phyloP scores from a whole-genome alignment of 768 basidiomycete species.

The Suillus plorans region DNA sequence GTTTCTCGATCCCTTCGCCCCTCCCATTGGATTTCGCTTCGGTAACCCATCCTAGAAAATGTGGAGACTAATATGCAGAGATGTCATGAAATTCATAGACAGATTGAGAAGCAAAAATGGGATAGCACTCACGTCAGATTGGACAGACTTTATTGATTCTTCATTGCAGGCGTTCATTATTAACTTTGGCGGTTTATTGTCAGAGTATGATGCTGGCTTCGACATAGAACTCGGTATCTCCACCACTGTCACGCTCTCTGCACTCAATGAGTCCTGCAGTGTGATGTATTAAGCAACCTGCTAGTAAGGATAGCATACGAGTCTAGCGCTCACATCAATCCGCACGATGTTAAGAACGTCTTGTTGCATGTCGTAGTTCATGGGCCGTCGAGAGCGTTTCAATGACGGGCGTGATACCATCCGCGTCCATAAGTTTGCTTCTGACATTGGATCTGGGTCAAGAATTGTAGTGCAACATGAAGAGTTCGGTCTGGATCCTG shows the following conservation, averaged over 20 bases:
- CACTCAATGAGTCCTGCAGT: background rate
- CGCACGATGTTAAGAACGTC: background rate
- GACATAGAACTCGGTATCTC: background rate
- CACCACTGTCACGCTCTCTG: conserved; percentile 3
- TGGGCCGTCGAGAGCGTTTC: background rate
- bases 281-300: background rate
- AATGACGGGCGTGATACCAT: conserved; percentile 2
- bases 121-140: background rate
- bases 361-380: background rate
- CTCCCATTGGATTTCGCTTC: background rate
- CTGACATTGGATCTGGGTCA: background rate
- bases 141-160: background rate
- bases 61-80: background rate
- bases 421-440: conserved; percentile 4
- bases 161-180: background rate
- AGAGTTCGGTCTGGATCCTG: background rate
- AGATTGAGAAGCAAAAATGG: background rate
- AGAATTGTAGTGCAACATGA: background rate
- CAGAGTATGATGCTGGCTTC: background rate
- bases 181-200: background rate
- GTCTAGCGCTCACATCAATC: background rate
- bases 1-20: background rate
- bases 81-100: background rate
- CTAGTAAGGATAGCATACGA: background rate
- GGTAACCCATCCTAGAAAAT: background rate